Base-by-base conservation (phyloP, 345 rosid species). In the Punica granatum region DNA sequence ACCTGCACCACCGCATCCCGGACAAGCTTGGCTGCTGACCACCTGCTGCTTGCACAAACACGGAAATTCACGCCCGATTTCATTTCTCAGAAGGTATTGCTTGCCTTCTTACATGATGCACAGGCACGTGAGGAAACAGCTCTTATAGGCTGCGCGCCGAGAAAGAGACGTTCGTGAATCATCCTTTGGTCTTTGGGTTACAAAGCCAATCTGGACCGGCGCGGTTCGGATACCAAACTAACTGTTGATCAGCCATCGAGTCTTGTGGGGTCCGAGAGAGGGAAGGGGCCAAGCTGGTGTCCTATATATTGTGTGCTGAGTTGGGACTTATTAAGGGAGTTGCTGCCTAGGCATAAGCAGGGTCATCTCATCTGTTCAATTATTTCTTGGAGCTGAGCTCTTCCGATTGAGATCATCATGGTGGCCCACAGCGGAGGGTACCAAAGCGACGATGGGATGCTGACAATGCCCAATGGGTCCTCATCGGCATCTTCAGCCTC, bases 401-500 rank as follows among this genome's bases (percentile, higher is more conserved):
- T 4, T 5, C 11, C 11, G 5, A 37, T 37, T 37, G 11, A 4
- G 11, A 5, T 56, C 33, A 28, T 56, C 61, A 56, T 56, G 61
- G 61, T 56, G 61, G 34, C 61, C 34, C 61, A 56, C 14, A 9
- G 34, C 8, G 61, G 61, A 11, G 61, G 34, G 19, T 10, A 33
- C 34, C 34, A 30, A 3, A 31, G 30, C 33, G 34, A 30, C 61
- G 6, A 53, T 14, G 12, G 1, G 59, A 30, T 9, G 31, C 6
- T 2, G 14, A 25, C 26, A 19, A 21, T 36, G 26, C 28, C 49
- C 6, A 62, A 34, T 26, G 48, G 48, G 7, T 39, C 48, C 4
- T 26, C 46, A 10, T 63, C 66, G 48, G n/a, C 66, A 32, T 63
- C 66, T 6, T 35, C 68, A 63, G 33, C 72, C 49, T 34, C 63